phyloP scores from a whole-genome alignment of 2,329 filamentous ascomycete genomes.

The Fulvia fulva region DNA sequence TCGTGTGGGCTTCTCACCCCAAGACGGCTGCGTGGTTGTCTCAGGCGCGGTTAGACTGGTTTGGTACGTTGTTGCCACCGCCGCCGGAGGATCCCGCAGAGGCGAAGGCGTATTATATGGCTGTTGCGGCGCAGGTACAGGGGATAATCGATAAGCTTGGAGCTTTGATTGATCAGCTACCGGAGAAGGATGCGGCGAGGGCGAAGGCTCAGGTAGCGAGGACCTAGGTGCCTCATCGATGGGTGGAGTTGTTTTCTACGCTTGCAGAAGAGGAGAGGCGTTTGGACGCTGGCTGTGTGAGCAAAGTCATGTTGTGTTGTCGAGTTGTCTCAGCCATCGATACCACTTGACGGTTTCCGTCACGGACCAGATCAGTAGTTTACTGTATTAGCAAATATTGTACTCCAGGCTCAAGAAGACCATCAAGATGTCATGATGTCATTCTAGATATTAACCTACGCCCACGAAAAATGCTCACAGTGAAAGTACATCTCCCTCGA shows the following conservation, averaged over 20 bases:
- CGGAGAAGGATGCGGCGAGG: slow-evolving; percentile 7
- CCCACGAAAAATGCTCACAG: slow-evolving; percentile 47
- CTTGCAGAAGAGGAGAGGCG: too few species aligned
- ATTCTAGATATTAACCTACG: slow-evolving; percentile 9
- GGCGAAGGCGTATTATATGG: neutral
- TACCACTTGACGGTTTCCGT: too few species aligned
- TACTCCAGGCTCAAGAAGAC: too few species aligned
- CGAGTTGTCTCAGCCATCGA: too few species aligned
- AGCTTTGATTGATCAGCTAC: slow-evolving; percentile 3
- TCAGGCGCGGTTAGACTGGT: slow-evolving; percentile 13
- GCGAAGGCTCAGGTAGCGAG: slow-evolving; percentile 10
- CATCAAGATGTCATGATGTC: too few species aligned
- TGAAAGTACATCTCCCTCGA: slow-evolving; percentile 42
- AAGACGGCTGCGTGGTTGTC: slow-evolving; percentile 12
- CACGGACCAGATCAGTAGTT: too few species aligned
- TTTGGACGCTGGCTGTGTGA: too few species aligned
- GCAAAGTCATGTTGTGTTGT: too few species aligned
- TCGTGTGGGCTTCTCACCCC: slow-evolving; percentile 8
- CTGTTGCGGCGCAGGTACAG: slow-evolving; percentile 2
- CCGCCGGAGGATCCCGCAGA: slow-evolving; percentile 3
- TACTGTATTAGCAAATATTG: too few species aligned
- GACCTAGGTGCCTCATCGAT: too few species aligned
- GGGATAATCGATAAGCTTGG: slow-evolving; percentile 8
- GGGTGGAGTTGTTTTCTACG: too few species aligned
- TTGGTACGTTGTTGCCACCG: slow-evolving; percentile 3